A percentile compares a stretch with the other conserved stretches of the same genome.
Conservation (phyloP, 2,329 filamentous ascomycete genomes). For the Paracoccidioides lutzii region DNA sequence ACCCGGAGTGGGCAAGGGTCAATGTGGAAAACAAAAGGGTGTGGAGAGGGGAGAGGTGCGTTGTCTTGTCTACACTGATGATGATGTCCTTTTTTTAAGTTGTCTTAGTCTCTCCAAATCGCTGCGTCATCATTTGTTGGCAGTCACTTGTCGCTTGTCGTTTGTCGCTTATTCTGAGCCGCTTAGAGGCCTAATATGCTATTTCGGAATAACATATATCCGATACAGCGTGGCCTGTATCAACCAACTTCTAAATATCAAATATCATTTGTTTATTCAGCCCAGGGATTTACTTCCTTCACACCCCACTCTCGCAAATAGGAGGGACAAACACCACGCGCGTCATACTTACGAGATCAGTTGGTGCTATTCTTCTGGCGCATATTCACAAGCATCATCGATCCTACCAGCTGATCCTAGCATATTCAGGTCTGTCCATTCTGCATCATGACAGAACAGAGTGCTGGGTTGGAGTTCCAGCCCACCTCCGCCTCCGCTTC, state of each 20-base stretch:
- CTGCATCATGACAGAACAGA: conserved; percentile 18
- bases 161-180: background rate
- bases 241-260: background rate
- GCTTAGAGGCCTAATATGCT: background rate
- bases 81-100: background rate
- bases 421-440: background rate
- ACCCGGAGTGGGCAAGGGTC: too few relatives aligned
- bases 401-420: background rate
- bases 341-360: background rate
- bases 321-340: background rate
- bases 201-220: background rate
- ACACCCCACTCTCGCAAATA: background rate
- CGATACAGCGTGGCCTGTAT: background rate
- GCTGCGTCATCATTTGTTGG: background rate
- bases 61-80: background rate
- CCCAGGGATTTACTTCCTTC: too few relatives aligned
- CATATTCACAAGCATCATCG: background rate
- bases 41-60: too few relatives aligned
- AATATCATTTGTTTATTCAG: background rate
- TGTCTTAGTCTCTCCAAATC: background rate
- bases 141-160: background rate
- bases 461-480: conserved; percentile 21
- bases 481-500: background rate
- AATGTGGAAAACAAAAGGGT: too few relatives aligned
- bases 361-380: background rate